Percentiles rank a stretch among this genome's conserved stretches.
Evolutionary conservation across 108 stramenopile genomes (phyloP).

Genomic region (Skeletonema tropicum): DNA sequence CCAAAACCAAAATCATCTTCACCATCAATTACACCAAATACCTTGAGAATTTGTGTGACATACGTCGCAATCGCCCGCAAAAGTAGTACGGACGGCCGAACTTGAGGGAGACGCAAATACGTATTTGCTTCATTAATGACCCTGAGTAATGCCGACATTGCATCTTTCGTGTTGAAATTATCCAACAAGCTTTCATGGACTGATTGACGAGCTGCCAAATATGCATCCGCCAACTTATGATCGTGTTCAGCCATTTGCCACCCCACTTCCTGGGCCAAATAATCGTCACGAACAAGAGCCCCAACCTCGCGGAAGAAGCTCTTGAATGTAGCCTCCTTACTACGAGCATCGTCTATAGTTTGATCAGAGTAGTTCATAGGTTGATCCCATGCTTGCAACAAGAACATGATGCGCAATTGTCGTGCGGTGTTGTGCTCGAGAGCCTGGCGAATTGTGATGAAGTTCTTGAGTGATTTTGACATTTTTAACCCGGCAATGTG

Average conservation of each 20-base stretch:
- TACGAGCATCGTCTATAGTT: slow-evolving; percentile 93
- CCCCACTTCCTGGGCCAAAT: slow-evolving; percentile 55
- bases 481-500: slow-evolving; percentile 97
- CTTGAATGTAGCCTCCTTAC: slow-evolving; percentile 88
- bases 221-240: slow-evolving; percentile 55
- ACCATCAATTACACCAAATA: slow-evolving; percentile 89
- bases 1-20: slow-evolving; percentile 87
- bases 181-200: slow-evolving; percentile 86
- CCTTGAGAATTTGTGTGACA: slow-evolving; percentile 84
- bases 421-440: slow-evolving; percentile 82
- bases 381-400: slow-evolving; percentile 92
- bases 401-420: slow-evolving; percentile 92
- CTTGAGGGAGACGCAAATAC: slow-evolving; percentile 74
- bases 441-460: slow-evolving; percentile 93
- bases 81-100: slow-evolving; percentile 57
- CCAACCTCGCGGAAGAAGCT: slow-evolving; percentile 95
- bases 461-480: slow-evolving; percentile 97
- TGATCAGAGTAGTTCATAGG: slow-evolving; percentile 97
- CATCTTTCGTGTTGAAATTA: slow-evolving; percentile 94
- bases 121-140: slow-evolving; percentile 83
- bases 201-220: slow-evolving; percentile 53
- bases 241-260: slow-evolving; percentile 68
- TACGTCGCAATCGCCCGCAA: slow-evolving; percentile 85
- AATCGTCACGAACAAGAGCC: slow-evolving; percentile 75
- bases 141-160: slow-evolving; percentile 76